Evolutionary conservation across 2,329 filamentous ascomycete species (phyloP).

Genomic region (Beauveria caledonica): DNA sequence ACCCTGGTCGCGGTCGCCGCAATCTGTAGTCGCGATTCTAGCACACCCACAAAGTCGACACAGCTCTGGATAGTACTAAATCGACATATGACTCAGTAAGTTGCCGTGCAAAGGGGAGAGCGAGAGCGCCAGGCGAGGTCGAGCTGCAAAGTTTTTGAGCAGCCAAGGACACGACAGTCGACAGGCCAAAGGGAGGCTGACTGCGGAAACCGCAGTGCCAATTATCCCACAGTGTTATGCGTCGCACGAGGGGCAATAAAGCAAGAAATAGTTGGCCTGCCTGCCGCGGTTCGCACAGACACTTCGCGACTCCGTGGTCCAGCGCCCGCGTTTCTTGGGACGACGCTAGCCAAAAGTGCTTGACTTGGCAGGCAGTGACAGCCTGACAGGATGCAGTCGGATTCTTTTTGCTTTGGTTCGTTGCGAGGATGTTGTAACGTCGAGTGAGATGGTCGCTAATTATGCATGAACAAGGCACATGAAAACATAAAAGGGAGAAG

Average conservation of each 20-base stretch:
- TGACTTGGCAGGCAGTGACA: background rate
- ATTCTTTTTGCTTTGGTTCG: background rate
- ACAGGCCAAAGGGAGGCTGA: background rate
- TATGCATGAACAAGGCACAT: too few species aligned
- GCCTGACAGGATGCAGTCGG: too few species aligned
- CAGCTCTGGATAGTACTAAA: background rate
- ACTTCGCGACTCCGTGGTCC: background rate
- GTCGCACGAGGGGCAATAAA: background rate
- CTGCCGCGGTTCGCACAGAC: slow-evolving; percentile 1
- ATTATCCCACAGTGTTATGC: background rate
- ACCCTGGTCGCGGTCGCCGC: background rate
- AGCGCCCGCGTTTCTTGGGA: background rate
- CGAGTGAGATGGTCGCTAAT: too few species aligned
- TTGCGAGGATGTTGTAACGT: background rate
- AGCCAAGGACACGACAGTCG: background rate
- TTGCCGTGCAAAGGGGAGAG: background rate
- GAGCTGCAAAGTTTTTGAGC: background rate
- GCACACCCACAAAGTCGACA: background rate
- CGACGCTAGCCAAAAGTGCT: background rate
- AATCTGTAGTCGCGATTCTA: background rate
- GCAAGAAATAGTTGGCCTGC: background rate
- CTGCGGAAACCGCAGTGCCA: background rate
- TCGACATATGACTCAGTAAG: background rate
- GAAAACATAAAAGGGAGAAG: too few species aligned
- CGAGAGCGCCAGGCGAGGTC: background rate